Evolutionary conservation across 2,329 filamentous ascomycete species (phyloP).

Genomic region (Cladophialophora psammophila): DNA sequence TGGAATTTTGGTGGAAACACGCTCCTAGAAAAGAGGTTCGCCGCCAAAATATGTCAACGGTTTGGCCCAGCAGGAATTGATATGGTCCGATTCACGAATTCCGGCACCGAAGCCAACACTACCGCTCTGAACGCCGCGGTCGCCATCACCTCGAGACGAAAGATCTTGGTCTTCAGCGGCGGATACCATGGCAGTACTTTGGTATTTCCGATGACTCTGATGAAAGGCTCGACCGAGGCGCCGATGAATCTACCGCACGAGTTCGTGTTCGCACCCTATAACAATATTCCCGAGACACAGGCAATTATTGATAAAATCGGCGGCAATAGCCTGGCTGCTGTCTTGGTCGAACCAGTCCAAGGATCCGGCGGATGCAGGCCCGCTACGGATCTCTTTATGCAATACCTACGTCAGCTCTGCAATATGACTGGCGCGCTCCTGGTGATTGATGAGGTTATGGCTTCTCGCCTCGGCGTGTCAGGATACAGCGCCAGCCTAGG

Average conservation of each 20-base stretch:
- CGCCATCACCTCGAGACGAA: neutral
- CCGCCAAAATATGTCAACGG: conserved; percentile 58
- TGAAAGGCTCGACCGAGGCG: neutral
- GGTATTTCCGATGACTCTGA: conserved; percentile 1
- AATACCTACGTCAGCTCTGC: conserved; percentile 58
- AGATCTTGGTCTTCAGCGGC: conserved; percentile 78
- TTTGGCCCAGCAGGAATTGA: conserved; percentile 55
- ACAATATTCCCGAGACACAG: conserved; percentile 59
- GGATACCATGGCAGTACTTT: conserved; percentile 76
- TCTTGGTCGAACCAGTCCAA: conserved; percentile 72
- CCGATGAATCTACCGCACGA: conserved; percentile 61
- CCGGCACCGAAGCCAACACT: conserved; percentile 70
- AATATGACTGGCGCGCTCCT: conserved; percentile 62
- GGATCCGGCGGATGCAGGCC: conserved; percentile 66
- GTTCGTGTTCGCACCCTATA: conserved; percentile 68
- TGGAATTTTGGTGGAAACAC: conserved; percentile 63
- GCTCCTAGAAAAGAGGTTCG: conserved; percentile 59
- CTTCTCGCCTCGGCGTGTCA: conserved; percentile 62
- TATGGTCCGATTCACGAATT: conserved; percentile 67
- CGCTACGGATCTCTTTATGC: conserved; percentile 60
- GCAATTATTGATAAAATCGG: conserved; percentile 31
- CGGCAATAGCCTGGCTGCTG: conserved; percentile 61
- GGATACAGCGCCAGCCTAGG: conserved; percentile 50
- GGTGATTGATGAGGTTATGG: conserved; percentile 76
- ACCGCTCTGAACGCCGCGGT: conserved; percentile 60